Percentiles rank a stretch among this genome's conserved stretches.
Evolutionary conservation across 257 asterid species (phyloP).

Genomic region (Nicotiana noctiflora): DNA sequence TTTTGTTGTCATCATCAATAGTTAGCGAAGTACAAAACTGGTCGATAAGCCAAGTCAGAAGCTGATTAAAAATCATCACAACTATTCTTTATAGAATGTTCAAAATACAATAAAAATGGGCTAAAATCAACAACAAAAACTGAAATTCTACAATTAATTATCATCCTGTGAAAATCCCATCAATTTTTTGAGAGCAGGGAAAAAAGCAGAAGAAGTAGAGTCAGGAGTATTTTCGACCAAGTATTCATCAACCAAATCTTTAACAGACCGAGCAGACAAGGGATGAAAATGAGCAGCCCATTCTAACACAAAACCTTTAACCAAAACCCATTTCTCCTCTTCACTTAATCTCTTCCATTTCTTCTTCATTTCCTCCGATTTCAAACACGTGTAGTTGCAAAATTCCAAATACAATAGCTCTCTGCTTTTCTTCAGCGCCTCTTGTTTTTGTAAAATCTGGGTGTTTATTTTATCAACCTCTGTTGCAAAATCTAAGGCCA

Average conservation of each 20-base stretch:
- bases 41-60: too few species aligned
- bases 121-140: background rate
- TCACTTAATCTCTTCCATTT: conserved; percentile 55
- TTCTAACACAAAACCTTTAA: conserved; percentile 47
- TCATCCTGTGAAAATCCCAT: conserved; percentile 34
- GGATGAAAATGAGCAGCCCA: conserved; percentile 80
- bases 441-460: conserved; percentile 30
- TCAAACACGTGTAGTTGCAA: conserved; percentile 40
- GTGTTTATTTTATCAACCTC: conserved; percentile 37
- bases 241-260: conserved; percentile 55
- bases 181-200: conserved; percentile 37
- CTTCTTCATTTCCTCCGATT: conserved; percentile 46
- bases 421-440: conserved; percentile 62
- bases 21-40: too few species aligned
- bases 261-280: conserved; percentile 57
- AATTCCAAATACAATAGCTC: conserved; percentile 58
- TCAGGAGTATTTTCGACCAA: conserved; percentile 16
- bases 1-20: too few species aligned
- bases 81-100: too few species aligned
- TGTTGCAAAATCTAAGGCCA: conserved; percentile 39
- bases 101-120: background rate
- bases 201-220: conserved; percentile 19
- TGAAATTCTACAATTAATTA: conserved; percentile 12
- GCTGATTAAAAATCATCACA: too few species aligned
- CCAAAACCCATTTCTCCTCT: conserved; percentile 47